Evolutionary conservation across 148 eudicot species (phyloP), one percentile per base, ranked within the genome.

Genomic region (Rhododendron vialii): DNA sequence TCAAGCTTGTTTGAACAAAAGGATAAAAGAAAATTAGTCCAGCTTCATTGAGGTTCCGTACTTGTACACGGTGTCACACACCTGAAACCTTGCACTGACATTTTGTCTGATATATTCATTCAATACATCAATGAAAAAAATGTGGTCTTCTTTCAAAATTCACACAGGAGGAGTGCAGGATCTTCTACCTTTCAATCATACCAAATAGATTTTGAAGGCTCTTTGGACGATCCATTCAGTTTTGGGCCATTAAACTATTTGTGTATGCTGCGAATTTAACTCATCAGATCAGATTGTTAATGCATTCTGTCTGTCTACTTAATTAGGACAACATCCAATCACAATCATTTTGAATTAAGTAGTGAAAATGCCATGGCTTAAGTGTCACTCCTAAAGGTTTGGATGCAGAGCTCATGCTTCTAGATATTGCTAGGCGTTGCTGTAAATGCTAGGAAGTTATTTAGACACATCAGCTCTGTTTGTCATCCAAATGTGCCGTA

Each of bases 381-480:
- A 80, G 82, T n/a, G 9, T 30, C 36, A 45, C 47, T n/a, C 36
- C 22, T 50, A 61, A 47, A 84, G 36, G 35, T 75, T 45, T 11
- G 59, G 13, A 61, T 36, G 71, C 30, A 20, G 71, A 65, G 30
- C 36, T 82, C 55, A 14, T 43, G 75, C 76, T 65, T 83, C 22
- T 13, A 83, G 84, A 41, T 30, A 13, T 63, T 43, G 38, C 14
- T 45, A 65, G 24, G 8, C 75, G 28, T 82, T 63, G 22, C 77
- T 71, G 79, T n/a, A 30, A 71, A 71, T 83, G 43, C 47, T 83
- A 43, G 50, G 85, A 26, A n/a, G 57, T 53, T 83, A 12, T 47
- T 81, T 83, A 3, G 13, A 43, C 20, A 6, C 30, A 28, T 11
- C 18, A 22, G 36, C 22, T n/a, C 50, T 41, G 35, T 83, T 50